Base-by-base conservation (phyloP, 2,329 filamentous ascomycete species). In the Arthrobotrys iridis region DNA sequence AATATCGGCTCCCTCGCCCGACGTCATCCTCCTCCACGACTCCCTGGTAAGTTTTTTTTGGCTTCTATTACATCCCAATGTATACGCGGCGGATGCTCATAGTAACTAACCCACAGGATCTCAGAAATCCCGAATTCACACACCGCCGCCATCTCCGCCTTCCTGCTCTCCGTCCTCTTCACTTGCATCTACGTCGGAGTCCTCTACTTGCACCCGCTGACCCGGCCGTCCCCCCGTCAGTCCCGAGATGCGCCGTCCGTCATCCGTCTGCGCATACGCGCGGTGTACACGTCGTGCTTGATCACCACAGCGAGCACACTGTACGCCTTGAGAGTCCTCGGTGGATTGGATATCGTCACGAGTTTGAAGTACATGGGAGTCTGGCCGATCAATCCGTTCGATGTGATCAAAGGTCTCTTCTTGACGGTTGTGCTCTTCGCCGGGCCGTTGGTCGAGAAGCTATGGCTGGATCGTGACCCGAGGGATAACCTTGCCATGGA, bases 181-280 rank as follows among this genome's bases (percentile, higher is more conserved):
- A 96, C 93, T n/a, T 82, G 93, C 79, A 83, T 93, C 84, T 99
- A 98, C 83, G 92, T 99, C 79, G 84, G 91, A 2, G 94, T 95
- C 22, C 93, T 98, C 83, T 97, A 99, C 84, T 85, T 94, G 77
- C 95, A 90, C 18, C 83, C 88, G 2, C 86, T 88, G 18, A 96
- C 94, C 3, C 88, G 93, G 60, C 93, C 93, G 4, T 95, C 92
- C 5, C 87, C 88, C 24, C 88, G 86, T 64, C 87, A 96, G 26
- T 92, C 91, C 75, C 89, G 95, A 80, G 93, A 98, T 87, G 90
- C 92, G 26, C 93, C 93, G 7, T 90, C 91, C 8, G 93, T 96
- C 58, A 98, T 99, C 83, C 90, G 90, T 78, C 91, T 92, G 68
- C 90, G 95, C 78, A 90, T 97, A 79, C 87, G 90, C 66, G 91